These are phyloP conservation scores for Alliaria petiolata DNA, from an alignment of 345 rosid genomes.

Conservation along the genomic window DNA sequence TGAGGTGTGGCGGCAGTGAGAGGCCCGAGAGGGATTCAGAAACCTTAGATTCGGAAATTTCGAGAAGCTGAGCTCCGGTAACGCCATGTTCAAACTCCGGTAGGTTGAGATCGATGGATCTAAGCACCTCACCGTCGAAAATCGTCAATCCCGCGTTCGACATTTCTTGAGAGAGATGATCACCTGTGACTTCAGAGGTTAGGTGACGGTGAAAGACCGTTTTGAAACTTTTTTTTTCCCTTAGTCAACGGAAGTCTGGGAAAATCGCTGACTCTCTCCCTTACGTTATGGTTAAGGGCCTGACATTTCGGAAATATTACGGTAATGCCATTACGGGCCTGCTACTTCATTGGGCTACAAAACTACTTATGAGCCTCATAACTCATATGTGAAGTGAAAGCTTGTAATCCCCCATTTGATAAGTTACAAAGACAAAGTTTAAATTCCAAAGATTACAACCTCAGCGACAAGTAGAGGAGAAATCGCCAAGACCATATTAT, in stretches of 20 bases:
- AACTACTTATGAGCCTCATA: neutral
- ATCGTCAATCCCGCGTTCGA: slow-evolving; percentile 55
- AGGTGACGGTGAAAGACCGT: neutral
- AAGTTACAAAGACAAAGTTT: too few species aligned
- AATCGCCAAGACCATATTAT: too few species aligned
- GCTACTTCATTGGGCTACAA: neutral
- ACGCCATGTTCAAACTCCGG: slow-evolving; percentile 33
- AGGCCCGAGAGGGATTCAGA: slow-evolving; percentile 48
- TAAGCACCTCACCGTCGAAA: slow-evolving; percentile 60
- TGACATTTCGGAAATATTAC: neutral
- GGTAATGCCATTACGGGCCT: neutral
- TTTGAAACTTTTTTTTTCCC: too few species aligned
- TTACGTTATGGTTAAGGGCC: neutral
- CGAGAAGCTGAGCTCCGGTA: slow-evolving; percentile 64
- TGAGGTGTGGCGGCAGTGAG: slow-evolving; percentile 58
- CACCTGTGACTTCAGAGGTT: neutral
- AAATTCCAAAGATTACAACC: too few species aligned
- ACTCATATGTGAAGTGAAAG: too few species aligned
- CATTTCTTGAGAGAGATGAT: slow-evolving; percentile 52
- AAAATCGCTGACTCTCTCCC: neutral
- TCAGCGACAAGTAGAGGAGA: too few species aligned
- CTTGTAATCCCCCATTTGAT: too few species aligned
- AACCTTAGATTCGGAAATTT: slow-evolving; percentile 53
- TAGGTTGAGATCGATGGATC: slow-evolving; percentile 43
- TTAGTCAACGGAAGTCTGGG: slow-evolving; percentile 7